Evolutionary conservation across 345 rosid genomes (phyloP).

Genomic region (Citrus reticulata): DNA sequence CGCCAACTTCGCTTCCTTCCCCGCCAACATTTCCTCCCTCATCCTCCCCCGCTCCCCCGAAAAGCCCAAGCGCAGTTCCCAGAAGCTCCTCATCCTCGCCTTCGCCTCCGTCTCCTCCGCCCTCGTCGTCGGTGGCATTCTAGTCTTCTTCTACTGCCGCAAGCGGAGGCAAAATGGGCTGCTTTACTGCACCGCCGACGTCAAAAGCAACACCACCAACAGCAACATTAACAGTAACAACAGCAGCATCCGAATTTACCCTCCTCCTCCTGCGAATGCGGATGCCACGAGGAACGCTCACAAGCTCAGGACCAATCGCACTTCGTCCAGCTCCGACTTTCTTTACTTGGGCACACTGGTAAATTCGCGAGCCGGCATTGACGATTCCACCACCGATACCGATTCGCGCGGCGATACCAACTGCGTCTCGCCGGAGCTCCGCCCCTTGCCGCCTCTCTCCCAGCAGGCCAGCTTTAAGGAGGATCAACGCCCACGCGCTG

Average conservation of each 20-base stretch:
- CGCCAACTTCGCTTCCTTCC: slow-evolving; percentile 69
- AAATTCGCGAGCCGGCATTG: slow-evolving; percentile 36
- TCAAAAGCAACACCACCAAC: slow-evolving; percentile 19
- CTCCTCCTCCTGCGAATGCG: slow-evolving; percentile 8
- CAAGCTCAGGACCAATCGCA: slow-evolving; percentile 37
- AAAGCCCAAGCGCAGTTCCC: slow-evolving; percentile 39
- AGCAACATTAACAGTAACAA: slow-evolving; percentile 14
- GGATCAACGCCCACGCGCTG: slow-evolving; percentile 29
- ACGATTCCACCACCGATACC: slow-evolving; percentile 16
- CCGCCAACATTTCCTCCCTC: slow-evolving; percentile 88
- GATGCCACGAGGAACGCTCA: slow-evolving; percentile 8
- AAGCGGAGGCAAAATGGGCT: slow-evolving; percentile 26
- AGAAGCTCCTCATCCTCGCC: slow-evolving; percentile 45
- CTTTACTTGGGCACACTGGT: slow-evolving; percentile 77
- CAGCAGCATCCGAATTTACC: not conserved
- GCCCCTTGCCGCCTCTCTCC: slow-evolving; percentile 82
- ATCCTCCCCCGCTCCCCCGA: slow-evolving; percentile 59
- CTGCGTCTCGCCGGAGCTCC: slow-evolving; percentile 76
- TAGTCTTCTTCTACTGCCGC: slow-evolving; percentile 43
- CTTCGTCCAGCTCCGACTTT: slow-evolving; percentile 72
- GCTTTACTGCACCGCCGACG: slow-evolving; percentile 11
- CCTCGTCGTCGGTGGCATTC: slow-evolving; percentile 27
- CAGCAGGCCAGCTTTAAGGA: slow-evolving; percentile 40
- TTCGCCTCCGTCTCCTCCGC: slow-evolving; percentile 52
- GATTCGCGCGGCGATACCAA: slow-evolving; percentile 9